Percentiles rank a stretch among this genome's conserved stretches.
Conservation (phyloP, 352 stramenopile species). For the Phytophthora chlamydospora region DNA sequence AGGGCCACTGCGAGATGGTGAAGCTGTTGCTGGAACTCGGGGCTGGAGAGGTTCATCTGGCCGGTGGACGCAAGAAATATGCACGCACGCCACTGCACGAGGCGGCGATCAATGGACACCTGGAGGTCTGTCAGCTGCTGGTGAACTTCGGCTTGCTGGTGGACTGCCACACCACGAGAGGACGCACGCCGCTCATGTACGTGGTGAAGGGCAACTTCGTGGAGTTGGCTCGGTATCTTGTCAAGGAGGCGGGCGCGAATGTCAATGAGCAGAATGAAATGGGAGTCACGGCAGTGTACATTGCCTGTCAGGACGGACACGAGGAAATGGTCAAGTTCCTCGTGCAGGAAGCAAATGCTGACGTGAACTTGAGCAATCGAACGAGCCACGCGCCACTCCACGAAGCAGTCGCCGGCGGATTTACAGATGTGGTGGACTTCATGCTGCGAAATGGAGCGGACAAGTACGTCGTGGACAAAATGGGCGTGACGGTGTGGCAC, state of each 20-base stretch:
- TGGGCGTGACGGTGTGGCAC: constrained; percentile 85
- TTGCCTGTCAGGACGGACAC: constrained; percentile 63
- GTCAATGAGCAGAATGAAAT: constrained; percentile 85
- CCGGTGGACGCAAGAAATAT: constrained; percentile 67
- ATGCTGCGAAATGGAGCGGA: constrained; percentile 67
- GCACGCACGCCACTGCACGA: constrained; percentile 78
- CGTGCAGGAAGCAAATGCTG: constrained; percentile 43
- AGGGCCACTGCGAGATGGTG: constrained; percentile 61
- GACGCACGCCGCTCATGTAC: constrained; percentile 80
- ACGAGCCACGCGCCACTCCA: constrained; percentile 71
- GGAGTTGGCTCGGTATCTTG: constrained; percentile 49
- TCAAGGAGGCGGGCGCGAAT: constrained; percentile 53
- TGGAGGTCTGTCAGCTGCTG: constrained; percentile 54
- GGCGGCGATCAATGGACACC: constrained; percentile 67
- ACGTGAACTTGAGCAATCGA: constrained; percentile 70
- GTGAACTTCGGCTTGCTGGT: constrained; percentile 69
- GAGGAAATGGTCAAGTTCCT: constrained; percentile 55
- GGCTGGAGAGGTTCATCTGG: constrained; percentile 66
- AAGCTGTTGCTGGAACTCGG: constrained; percentile 47
- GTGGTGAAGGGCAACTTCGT: constrained; percentile 70
- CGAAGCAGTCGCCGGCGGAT: constrained; percentile 66
- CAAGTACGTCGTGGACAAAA: constrained; percentile 71
- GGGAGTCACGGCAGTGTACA: constrained; percentile 75
- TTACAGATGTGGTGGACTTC: constrained; percentile 48
- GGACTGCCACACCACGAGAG: constrained; percentile 80